Percentiles rank a stretch among this genome's conserved stretches.
Evolutionary conservation across 306 rosid species (phyloP).

Genomic region (Hippophae rhamnoides): DNA sequence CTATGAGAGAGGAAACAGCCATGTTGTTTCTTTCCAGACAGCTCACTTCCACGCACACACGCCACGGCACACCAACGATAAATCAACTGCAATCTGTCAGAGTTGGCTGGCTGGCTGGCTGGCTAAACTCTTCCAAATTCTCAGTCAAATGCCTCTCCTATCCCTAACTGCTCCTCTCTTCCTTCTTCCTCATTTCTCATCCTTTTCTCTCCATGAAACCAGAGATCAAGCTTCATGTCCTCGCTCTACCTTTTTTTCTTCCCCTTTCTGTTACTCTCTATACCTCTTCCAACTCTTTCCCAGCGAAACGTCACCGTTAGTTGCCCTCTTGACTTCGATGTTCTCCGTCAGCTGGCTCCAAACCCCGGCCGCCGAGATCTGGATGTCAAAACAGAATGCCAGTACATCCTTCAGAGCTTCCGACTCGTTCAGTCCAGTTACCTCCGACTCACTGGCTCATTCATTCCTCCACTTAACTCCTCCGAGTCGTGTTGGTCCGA

Average conservation of each 20-base stretch:
- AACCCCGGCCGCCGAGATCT: slow-evolving; percentile 8
- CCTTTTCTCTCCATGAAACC: slow-evolving; percentile 8
- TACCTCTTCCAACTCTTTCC: slow-evolving; percentile 1
- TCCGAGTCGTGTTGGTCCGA: slow-evolving; percentile 42
- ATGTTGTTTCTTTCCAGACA: too few relatives aligned
- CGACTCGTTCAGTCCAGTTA: slow-evolving; percentile 51
- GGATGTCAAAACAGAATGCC: slow-evolving; percentile 28
- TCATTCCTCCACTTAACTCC: slow-evolving; percentile 42
- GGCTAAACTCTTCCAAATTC: neutral
- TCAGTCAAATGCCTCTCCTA: neutral
- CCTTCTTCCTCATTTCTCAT: neutral
- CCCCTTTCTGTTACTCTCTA: slow-evolving; percentile 3
- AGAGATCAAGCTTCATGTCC: slow-evolving; percentile 1
- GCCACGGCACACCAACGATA: neutral
- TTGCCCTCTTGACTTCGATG: slow-evolving; percentile 66
- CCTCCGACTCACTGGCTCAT: slow-evolving; percentile 41
- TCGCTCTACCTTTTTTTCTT: slow-evolving; percentile 10
- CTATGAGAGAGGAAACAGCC: too few relatives aligned
- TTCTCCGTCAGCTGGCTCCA: slow-evolving; percentile 33
- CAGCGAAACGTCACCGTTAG: slow-evolving; percentile 16
- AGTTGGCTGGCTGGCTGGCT: slow-evolving; percentile 6
- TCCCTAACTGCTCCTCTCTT: neutral
- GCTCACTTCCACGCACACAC: neutral
- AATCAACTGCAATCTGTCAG: neutral
- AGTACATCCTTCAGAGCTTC: slow-evolving; percentile 45